Base-by-base conservation (phyloP, 1,284 basidiomycete species). In the Bjerkandera adusta region DNA sequence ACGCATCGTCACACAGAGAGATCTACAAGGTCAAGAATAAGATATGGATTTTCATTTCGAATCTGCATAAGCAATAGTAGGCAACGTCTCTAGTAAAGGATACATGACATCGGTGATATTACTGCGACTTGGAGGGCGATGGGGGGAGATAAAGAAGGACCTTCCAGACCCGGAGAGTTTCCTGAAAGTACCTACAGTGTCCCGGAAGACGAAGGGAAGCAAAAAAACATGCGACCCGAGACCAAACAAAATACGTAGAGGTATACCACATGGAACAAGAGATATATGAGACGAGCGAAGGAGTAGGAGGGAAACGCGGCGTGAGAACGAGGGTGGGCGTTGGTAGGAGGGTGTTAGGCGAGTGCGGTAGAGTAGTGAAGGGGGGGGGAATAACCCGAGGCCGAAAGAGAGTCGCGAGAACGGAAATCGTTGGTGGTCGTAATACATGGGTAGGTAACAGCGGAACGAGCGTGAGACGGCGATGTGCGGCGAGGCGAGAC, bases 41-140 rank as follows among this genome's bases (percentile, higher is more conserved):
- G 25, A 38, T 38, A 38, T 22, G 36, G 15, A 21, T 38, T 38
- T 38, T 24, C 36, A 25, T 38, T 38, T 18, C 21, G 15, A 38
- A 24, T 24, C 36, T 7, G 21, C 36, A 18, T 18, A 38, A 38
- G 25, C 11, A 7, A 20, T 34, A 34, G 41, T 34, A 20, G 18
- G 41, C 41, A 43, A 34, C 41, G 39, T 32, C 41, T 43, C 41
- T 41, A 40, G 38, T 42, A 43, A 33, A 24, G 25, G 41, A 33
- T 43, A 43, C 41, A 43, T 32, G 30, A 7, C 27, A 43, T n/a
- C 30, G 41, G n/a, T 34, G 35, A 43, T 21, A 43, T 24, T 25
- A 43, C 29, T 24, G 20, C 41, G 29, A 34, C 41, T 5, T 15
- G 30, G n/a, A n/a, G n/a, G n/a, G n/a, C n/a, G n/a, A n/a, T n/a